Evolutionary conservation across 129 eudicot genomes (phyloP).

Genomic region (Scalesia atractyloides): DNA sequence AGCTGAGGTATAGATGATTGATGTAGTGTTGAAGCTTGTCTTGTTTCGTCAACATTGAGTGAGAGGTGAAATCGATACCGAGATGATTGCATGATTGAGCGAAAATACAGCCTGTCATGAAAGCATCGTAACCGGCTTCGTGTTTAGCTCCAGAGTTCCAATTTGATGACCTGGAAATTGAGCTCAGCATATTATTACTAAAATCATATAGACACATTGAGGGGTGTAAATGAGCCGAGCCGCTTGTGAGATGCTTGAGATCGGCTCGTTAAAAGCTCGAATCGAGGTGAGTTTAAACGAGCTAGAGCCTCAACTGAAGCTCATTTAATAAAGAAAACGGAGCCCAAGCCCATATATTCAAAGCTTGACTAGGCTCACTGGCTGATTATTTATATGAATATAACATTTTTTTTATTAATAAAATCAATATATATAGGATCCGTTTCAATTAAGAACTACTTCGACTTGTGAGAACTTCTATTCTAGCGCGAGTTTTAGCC

Average conservation of each 20-base stretch:
- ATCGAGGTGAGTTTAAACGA: not conserved
- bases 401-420: not conserved
- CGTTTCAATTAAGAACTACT: no score
- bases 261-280: not conserved
- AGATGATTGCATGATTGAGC: constrained; percentile 84
- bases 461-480: no score
- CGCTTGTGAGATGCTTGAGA: not conserved
- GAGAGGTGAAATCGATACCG: constrained; percentile 46
- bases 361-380: not conserved
- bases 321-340: not conserved
- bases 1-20: constrained; percentile 79
- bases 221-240: not conserved
- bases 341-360: not conserved
- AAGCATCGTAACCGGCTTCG: constrained; percentile 98
- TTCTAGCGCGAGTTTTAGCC: no score
- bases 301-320: not conserved
- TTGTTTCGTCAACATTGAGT: constrained; percentile 29
- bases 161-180: constrained; percentile 59
- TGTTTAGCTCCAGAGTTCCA: constrained; percentile 99
- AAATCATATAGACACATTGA: not conserved
- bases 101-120: constrained; percentile 93
- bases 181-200: not conserved
- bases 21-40: constrained; percentile 69
- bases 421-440: not conserved
- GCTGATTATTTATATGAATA: not conserved